A percentile compares a stretch with the other conserved stretches of the same genome.
Evolutionary conservation across 1,284 basidiomycete species (phyloP).

Genomic region (Peniophora sp.): DNA sequence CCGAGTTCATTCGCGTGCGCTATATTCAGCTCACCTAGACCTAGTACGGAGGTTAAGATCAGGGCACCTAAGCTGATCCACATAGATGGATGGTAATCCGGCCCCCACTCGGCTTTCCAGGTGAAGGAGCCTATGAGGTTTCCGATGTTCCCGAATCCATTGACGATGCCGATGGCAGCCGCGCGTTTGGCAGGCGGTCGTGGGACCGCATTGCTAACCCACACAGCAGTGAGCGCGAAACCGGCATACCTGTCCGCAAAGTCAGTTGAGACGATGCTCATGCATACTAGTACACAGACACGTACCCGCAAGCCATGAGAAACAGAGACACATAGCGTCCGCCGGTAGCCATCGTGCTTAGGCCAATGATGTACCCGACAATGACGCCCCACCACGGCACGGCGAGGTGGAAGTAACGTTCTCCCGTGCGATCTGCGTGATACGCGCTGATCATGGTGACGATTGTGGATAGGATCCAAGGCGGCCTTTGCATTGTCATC

Average conservation of each 20-base stretch:
- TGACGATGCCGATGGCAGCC: conserved; percentile 36
- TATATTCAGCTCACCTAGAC: conserved; percentile 18
- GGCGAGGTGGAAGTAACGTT: conserved; percentile 62
- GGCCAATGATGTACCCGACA: conserved; percentile 53
- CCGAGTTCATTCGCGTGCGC: conserved; percentile 6
- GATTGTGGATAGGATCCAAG: conserved; percentile 53
- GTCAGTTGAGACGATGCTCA: not conserved
- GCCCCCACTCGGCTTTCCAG: conserved; percentile 30
- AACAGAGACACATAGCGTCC: conserved; percentile 61
- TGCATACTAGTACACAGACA: conserved; percentile 5
- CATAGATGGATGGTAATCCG: conserved; percentile 30
- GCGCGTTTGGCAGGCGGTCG: conserved; percentile 55
- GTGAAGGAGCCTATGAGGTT: conserved; percentile 31
- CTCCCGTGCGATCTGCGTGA: conserved; percentile 57
- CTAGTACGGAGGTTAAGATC: conserved; percentile 18
- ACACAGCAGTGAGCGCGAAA: conserved; percentile 51
- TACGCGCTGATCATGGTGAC: conserved; percentile 53
- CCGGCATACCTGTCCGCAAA: conserved; percentile 27
- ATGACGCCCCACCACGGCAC: conserved; percentile 55
- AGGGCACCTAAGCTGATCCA: conserved; percentile 26
- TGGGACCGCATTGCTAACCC: conserved; percentile 56
- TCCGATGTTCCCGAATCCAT: conserved; percentile 32
- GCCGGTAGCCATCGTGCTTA: conserved; percentile 44
- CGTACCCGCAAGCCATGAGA: conserved; percentile 51
- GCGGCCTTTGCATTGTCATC: conserved; percentile 35